phyloP scores from a whole-genome alignment of 257 asterid species.

The Thymus mandschuricus region DNA sequence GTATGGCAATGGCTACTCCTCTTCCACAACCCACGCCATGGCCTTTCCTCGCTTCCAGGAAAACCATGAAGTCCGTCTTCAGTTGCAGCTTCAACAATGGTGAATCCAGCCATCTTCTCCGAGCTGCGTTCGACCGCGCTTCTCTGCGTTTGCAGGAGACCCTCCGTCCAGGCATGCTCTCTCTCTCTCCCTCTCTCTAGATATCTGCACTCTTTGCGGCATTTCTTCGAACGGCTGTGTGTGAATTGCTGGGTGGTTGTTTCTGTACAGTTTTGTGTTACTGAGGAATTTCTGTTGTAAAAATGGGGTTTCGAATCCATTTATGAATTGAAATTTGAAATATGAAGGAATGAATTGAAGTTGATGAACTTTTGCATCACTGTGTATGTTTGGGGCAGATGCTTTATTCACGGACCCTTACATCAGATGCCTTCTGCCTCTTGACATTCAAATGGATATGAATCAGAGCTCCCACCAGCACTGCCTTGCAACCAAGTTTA shows the following conservation, averaged over 20 bases:
- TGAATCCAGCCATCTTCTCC: constrained; percentile 33
- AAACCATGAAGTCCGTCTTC: constrained; percentile 20
- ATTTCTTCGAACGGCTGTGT: constrained; percentile 32
- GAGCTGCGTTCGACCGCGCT: constrained; percentile 56
- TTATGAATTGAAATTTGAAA: neutral
- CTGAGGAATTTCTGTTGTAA: neutral
- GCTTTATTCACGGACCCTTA: constrained; percentile 80
- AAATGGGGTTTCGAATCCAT: neutral
- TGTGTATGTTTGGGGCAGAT: constrained; percentile 45
- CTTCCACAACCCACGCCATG: constrained; percentile 26
- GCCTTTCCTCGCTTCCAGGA: constrained; percentile 25
- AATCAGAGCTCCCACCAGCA: constrained; percentile 48
- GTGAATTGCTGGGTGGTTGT: neutral
- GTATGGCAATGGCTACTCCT: constrained; percentile 17
- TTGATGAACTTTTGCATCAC: neutral
- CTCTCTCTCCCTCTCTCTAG: neutral
- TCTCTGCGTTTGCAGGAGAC: constrained; percentile 72
- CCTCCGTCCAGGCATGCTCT: constrained; percentile 58
- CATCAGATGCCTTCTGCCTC: constrained; percentile 66
- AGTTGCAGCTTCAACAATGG: constrained; percentile 34
- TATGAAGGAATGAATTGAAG: neutral
- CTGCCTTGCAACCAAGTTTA: constrained; percentile 77
- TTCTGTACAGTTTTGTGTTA: neutral
- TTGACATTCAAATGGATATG: constrained; percentile 36
- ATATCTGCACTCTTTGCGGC: neutral